Evolutionary conservation across 257 asterid genomes (phyloP).

Genomic region (Solanum peruvianum): DNA sequence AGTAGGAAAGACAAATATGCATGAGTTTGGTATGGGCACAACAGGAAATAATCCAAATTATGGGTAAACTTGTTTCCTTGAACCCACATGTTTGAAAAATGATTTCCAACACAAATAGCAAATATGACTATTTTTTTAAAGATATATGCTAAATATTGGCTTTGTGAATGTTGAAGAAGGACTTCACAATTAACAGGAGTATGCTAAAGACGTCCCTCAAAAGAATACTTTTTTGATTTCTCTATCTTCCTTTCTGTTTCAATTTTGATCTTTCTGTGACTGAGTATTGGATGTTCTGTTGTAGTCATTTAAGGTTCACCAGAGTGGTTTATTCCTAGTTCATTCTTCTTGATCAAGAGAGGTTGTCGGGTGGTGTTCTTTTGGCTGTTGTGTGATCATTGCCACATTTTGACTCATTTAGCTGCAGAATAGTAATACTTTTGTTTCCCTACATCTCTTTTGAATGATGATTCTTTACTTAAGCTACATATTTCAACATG

Average conservation of each 20-base stretch:
- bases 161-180: background rate
- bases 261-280: background rate
- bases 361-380: background rate
- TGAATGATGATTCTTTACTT: background rate
- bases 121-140: background rate
- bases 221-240: background rate
- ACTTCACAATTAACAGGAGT: background rate
- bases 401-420: background rate
- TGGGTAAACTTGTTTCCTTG: conserved; percentile 41
- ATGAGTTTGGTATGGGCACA: conserved; percentile 91
- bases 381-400: background rate
- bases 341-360: background rate
- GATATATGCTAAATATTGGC: background rate
- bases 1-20: conserved; percentile 99
- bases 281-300: background rate
- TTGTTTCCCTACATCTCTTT: background rate
- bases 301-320: background rate
- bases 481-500: background rate
- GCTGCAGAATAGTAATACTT: background rate
- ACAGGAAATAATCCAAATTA: conserved; percentile 93
- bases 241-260: background rate
- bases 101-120: background rate
- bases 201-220: background rate
- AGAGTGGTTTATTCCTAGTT: background rate
- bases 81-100: background rate